Percentiles rank a stretch among this genome's conserved stretches.
Conservation (phyloP, 805 yeast genomes). For the Schwanniomyces pseudopolymorphus region DNA sequence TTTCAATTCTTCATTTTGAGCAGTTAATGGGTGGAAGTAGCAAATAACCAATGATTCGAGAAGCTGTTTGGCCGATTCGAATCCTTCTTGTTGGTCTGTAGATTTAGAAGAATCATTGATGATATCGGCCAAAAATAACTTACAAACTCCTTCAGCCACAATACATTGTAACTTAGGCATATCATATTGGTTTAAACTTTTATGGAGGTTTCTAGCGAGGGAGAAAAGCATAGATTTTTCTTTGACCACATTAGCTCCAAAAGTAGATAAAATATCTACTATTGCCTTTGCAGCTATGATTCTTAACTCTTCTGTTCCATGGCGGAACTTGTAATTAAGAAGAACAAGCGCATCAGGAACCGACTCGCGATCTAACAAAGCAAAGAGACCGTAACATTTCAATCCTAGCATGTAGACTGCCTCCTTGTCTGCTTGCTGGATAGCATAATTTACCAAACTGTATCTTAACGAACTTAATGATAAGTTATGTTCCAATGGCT, state of each 20-base stretch:
- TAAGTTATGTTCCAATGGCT: slow-evolving; percentile 62
- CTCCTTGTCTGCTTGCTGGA: slow-evolving; percentile 47
- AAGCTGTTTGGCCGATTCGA: slow-evolving; percentile 38
- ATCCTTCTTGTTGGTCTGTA: slow-evolving; percentile 15
- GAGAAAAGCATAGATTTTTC: slow-evolving; percentile 59
- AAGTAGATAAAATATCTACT: slow-evolving; percentile 74
- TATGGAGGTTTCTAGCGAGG: slow-evolving; percentile 67
- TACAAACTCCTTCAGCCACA: slow-evolving; percentile 85
- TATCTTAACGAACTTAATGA: slow-evolving; percentile 69
- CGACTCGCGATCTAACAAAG: slow-evolving; percentile 60
- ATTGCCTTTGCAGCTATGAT: slow-evolving; percentile 66
- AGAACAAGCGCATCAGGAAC: slow-evolving; percentile 66
- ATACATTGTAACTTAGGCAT: slow-evolving; percentile 70
- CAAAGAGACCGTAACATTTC: slow-evolving; percentile 75
- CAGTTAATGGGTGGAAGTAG: slow-evolving; percentile 71
- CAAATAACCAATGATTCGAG: slow-evolving; percentile 69
- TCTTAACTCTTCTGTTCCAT: slow-evolving; percentile 63
- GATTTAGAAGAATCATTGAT: slow-evolving; percentile 58
- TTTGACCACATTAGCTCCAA: slow-evolving; percentile 61
- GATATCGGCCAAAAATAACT: slow-evolving; percentile 74
- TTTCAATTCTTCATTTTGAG: slow-evolving; percentile 61
- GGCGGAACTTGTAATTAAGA: slow-evolving; percentile 67
- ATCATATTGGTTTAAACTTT: slow-evolving; percentile 55
- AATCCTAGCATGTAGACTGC: slow-evolving; percentile 65
- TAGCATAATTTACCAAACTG: slow-evolving; percentile 77